Percentiles rank a stretch among this genome's conserved stretches.
Conservation (phyloP, 345 rosid species). For the Barbarea vulgaris region DNA sequence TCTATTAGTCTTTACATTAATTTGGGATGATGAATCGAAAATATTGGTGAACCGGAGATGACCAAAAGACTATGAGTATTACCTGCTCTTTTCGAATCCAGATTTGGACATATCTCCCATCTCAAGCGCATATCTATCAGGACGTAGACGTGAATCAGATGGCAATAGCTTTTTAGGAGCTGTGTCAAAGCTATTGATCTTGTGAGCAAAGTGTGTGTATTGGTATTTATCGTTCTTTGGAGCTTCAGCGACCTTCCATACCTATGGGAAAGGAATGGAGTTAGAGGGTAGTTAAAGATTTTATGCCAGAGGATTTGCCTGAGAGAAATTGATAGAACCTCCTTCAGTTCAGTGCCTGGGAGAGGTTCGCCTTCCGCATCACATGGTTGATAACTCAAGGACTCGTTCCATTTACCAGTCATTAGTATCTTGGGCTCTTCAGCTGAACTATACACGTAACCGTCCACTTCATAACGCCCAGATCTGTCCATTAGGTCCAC, state of each 20-base stretch:
- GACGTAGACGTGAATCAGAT: conserved; percentile 80
- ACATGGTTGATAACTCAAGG: conserved; percentile 72
- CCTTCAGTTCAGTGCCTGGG: conserved; percentile 63
- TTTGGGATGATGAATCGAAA: not conserved
- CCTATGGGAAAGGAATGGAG: conserved; percentile 36
- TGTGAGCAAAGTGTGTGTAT: conserved; percentile 76
- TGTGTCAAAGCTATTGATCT: conserved; percentile 76
- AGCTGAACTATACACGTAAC: conserved; percentile 64
- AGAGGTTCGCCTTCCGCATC: conserved; percentile 74
- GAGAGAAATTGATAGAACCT: conserved; percentile 41
- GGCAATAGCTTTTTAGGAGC: conserved; percentile 70
- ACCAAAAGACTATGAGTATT: not conserved
- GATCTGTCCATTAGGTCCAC: conserved; percentile 51
- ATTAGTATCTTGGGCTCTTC: conserved; percentile 79
- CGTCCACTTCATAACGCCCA: conserved; percentile 83
- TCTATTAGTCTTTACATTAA: not conserved
- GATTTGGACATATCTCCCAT: conserved; percentile 66
- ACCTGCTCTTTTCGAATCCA: conserved; percentile 76
- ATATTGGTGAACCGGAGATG: not conserved
- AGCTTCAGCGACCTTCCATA: conserved; percentile 69
- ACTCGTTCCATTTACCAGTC: conserved; percentile 76
- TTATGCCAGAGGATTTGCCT: not conserved
- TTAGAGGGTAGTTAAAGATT: not conserved
- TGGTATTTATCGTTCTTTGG: conserved; percentile 71
- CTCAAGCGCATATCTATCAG: conserved; percentile 77